Conservation (phyloP, 202 grass and related monocot species). For the Eragrostis tef region DNA sequence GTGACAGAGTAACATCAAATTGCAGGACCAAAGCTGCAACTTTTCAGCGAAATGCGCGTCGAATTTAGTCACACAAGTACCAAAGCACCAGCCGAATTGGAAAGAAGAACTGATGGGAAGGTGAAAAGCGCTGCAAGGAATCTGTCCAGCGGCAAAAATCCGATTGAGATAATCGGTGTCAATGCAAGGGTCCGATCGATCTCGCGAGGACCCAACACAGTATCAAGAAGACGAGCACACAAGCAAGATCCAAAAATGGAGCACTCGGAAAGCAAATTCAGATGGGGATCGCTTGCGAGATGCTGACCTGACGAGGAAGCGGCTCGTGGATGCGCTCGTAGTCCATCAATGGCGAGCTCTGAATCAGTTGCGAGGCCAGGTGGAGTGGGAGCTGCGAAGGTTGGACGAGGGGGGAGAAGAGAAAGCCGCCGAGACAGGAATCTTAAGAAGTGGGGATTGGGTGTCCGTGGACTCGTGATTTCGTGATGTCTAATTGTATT, state of each 20-base stretch:
- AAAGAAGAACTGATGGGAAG: neutral
- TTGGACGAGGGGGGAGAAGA: neutral
- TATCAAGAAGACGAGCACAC: neutral
- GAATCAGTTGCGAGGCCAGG: conserved; percentile 41
- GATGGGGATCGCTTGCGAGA: too few relatives aligned
- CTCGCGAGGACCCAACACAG: neutral
- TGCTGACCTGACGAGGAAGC: conserved; percentile 60
- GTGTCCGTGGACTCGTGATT: conserved; percentile 45
- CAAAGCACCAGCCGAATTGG: conserved; percentile 27
- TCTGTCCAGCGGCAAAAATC: conserved; percentile 30
- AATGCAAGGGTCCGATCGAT: neutral
- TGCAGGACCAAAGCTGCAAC: conserved; percentile 23
- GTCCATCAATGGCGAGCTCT: conserved; percentile 60
- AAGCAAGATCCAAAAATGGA: conserved; percentile 33
- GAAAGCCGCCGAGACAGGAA: conserved; percentile 43
- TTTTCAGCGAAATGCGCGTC: conserved; percentile 33
- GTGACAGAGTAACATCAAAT: conserved; percentile 11
- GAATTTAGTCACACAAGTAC: conserved; percentile 47
- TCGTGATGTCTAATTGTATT: conserved; percentile 43
- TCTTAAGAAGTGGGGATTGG: conserved; percentile 57
- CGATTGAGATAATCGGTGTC: neutral
- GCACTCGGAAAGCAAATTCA: conserved; percentile 28
- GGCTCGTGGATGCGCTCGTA: conserved; percentile 91
- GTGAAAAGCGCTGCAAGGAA: neutral
- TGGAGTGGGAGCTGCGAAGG: conserved; percentile 24